These are phyloP conservation scores for Podila minutissima DNA, from an alignment of 192 early-diverging fungal genomes.

Conservation along the genomic window DNA sequence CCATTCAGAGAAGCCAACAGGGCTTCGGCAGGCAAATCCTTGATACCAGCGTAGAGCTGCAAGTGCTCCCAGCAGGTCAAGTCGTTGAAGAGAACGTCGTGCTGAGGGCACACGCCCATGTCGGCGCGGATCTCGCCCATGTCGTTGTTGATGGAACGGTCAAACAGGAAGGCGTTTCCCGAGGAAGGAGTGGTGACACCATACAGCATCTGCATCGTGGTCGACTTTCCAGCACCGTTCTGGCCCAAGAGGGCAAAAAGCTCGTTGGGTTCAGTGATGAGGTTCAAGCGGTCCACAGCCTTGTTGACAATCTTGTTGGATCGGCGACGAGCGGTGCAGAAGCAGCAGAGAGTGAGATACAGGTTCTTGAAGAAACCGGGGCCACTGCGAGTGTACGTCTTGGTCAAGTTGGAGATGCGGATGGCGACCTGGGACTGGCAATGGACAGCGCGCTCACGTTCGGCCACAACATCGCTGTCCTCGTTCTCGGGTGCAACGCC, in stretches of 20 bases:
- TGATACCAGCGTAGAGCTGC: conserved; percentile 80
- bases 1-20: conserved; percentile 8
- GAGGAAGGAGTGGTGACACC: conserved; percentile 69
- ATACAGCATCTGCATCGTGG: conserved; percentile 78
- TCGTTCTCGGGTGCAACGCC: conserved; percentile 23
- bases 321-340: conserved; percentile 9
- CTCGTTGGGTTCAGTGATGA: conserved; percentile 60
- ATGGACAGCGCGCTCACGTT: conserved; percentile 57
- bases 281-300: conserved; percentile 59
- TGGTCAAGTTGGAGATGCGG: conserved; percentile 65
- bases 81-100: conserved; percentile 81
- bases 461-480: conserved; percentile 58
- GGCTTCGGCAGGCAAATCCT: conserved; percentile 63
- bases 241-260: conserved; percentile 76
- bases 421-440: conserved; percentile 51
- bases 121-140: conserved; percentile 69
- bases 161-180: conserved; percentile 76
- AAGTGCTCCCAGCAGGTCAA: conserved; percentile 81
- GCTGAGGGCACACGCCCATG: conserved; percentile 84
- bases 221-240: conserved; percentile 83
- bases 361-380: conserved; percentile 41
- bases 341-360: conserved; percentile 24
- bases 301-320: conserved; percentile 50
- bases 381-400: conserved; percentile 54
- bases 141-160: conserved; percentile 59